phyloP scores from a whole-genome alignment of 257 asterid species.

The Petrea volubilis region DNA sequence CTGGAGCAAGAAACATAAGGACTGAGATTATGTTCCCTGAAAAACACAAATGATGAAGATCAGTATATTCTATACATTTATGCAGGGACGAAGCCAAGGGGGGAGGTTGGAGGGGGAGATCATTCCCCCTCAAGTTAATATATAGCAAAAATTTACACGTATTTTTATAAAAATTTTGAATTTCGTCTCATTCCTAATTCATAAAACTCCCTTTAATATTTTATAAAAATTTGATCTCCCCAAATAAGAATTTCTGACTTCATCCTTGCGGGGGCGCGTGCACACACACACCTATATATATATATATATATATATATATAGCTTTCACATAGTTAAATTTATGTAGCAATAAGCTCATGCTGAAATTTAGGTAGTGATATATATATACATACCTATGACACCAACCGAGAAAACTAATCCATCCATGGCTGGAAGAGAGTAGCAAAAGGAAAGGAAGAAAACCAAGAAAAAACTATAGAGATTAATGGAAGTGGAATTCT shows the following conservation, averaged over 20 bases:
- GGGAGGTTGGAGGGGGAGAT: no score
- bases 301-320: not conserved
- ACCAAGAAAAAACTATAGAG: not conserved
- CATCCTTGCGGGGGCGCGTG: no score
- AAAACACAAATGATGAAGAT: not conserved
- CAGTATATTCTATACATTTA: no score
- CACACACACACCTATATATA: no score
- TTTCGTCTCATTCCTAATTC: no score
- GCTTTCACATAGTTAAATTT: not conserved
- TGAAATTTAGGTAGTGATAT: not conserved
- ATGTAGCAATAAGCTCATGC: not conserved
- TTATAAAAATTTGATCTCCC: no score
- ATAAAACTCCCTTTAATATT: no score
- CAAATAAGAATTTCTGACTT: no score
- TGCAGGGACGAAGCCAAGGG: no score
- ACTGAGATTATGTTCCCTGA: constrained; percentile 74
- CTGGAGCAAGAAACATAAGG: constrained; percentile 74
- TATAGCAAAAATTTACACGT: no score
- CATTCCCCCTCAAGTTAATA: no score
- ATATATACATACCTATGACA: constrained; percentile 41
- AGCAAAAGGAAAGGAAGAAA: not conserved
- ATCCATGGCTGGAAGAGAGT: constrained; percentile 37
- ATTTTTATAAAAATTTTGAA: no score
- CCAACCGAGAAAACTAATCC: constrained; percentile 41
- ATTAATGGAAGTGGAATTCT: not conserved